Conservation (phyloP, 2,329 filamentous ascomycete genomes). For the Tolypocladium amazonense region DNA sequence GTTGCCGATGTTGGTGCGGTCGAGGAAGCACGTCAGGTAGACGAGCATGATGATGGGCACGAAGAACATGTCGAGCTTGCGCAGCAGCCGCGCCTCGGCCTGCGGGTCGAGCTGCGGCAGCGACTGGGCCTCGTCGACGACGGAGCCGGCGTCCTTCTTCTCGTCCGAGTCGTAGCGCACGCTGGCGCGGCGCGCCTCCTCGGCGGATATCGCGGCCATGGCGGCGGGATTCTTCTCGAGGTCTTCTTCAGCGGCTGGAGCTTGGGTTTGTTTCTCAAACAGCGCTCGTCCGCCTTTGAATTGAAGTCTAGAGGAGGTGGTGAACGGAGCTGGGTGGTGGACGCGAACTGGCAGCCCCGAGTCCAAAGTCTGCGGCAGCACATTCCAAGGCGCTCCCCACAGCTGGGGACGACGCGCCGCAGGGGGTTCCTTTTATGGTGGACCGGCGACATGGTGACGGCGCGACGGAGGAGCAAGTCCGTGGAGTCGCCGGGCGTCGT, state of each 20-base stretch:
- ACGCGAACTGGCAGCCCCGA: no score
- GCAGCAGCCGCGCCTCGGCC: conserved; percentile 17
- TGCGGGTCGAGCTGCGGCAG: conserved; percentile 11
- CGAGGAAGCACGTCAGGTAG: conserved; percentile 43
- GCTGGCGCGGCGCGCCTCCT: neutral
- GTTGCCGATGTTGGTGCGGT: conserved; percentile 39
- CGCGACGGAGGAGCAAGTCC: neutral
- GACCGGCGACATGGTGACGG: neutral
- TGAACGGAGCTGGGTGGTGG: no score
- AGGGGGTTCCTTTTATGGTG: neutral
- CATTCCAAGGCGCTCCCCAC: neutral
- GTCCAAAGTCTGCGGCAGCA: no score
- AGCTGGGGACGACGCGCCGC: neutral
- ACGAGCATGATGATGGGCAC: conserved; percentile 41
- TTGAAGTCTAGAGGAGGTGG: no score
- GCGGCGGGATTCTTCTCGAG: neutral
- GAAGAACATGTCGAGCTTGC: conserved; percentile 21
- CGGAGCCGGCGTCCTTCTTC: neutral
- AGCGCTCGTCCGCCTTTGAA: no score
- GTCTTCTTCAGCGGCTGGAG: no score
- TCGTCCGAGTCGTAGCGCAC: neutral
- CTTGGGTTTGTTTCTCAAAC: no score
- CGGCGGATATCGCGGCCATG: neutral
- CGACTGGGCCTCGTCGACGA: neutral
- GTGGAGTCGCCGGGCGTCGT: neutral